phyloP scores from a whole-genome alignment of 306 rosid genomes.

The Crotalaria pallida region DNA sequence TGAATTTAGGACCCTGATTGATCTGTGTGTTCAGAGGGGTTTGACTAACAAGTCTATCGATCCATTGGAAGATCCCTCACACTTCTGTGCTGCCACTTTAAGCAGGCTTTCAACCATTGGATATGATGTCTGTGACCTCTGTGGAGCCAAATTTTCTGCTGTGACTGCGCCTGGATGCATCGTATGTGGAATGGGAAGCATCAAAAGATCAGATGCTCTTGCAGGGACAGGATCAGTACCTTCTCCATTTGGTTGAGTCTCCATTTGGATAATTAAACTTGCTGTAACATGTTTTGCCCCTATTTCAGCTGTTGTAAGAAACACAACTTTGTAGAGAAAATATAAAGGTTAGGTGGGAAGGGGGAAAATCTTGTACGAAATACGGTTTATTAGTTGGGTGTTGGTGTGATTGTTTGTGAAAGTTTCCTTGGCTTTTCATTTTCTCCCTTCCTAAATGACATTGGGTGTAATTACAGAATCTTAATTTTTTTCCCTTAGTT shows the following conservation, averaged over 20 bases:
- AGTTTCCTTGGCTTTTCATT: neutral
- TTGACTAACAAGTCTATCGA: slow-evolving; percentile 86
- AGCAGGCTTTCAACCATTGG: slow-evolving; percentile 96
- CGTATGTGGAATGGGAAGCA: slow-evolving; percentile 97
- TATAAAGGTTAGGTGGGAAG: neutral
- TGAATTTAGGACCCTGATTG: slow-evolving; percentile 79
- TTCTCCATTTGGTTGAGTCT: slow-evolving; percentile 80
- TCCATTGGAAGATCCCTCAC: slow-evolving; percentile 91
- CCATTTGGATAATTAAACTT: neutral
- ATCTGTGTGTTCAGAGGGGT: slow-evolving; percentile 89
- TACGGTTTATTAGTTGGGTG: slow-evolving; percentile 5
- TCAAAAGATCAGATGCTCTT: slow-evolving; percentile 86
- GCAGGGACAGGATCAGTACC: slow-evolving; percentile 84
- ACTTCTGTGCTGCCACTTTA: slow-evolving; percentile 85
- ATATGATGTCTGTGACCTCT: slow-evolving; percentile 90
- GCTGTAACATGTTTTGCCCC: neutral
- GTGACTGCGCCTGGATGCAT: slow-evolving; percentile 86
- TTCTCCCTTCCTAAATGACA: neutral
- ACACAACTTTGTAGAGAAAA: slow-evolving; percentile 7
- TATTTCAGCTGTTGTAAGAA: neutral
- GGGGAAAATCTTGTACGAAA: neutral
- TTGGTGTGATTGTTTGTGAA: slow-evolving; percentile 14
- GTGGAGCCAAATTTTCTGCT: slow-evolving; percentile 94
- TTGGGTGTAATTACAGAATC: slow-evolving; percentile 8
- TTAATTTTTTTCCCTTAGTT: neutral